These are phyloP conservation scores for Paxillus involutus DNA, from an alignment of 768 basidiomycete genomes.

Conservation along the genomic window DNA sequence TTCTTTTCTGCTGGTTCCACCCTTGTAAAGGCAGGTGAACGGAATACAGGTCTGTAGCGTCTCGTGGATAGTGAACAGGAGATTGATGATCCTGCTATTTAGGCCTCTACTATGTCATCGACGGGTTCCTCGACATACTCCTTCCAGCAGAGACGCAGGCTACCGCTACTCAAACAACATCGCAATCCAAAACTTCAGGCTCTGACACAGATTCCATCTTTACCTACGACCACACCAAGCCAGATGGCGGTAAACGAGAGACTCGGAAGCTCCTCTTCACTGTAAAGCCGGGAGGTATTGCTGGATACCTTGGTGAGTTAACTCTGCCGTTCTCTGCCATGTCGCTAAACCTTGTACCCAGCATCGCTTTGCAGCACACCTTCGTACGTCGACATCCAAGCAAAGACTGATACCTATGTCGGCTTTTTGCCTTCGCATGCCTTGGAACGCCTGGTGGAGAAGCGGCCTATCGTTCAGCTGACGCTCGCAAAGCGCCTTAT, in stretches of 20 bases:
- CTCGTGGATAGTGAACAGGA: not conserved
- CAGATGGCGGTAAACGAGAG: constrained; percentile 31
- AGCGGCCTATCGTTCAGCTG: constrained; percentile 91
- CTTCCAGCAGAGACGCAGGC: constrained; percentile 45
- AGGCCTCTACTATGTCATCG: constrained; percentile 93
- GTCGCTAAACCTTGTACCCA: constrained; percentile 26
- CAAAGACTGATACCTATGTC: constrained; percentile 98
- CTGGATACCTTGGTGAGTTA: constrained; percentile 82
- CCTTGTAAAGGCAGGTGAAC: constrained; percentile 86
- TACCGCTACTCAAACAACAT: constrained; percentile 2
- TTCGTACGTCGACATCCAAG: constrained; percentile 94
- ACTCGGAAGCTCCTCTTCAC: constrained; percentile 81
- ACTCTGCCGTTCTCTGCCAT: not conserved
- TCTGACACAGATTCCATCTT: constrained; percentile 39
- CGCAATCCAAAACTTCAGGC: constrained; percentile 18
- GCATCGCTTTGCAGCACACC: constrained; percentile 89
- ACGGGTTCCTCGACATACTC: constrained; percentile 92
- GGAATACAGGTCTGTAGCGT: constrained; percentile 66
- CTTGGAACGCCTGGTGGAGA: constrained; percentile 87
- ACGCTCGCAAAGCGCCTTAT: constrained; percentile 97
- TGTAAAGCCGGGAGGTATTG: constrained; percentile 96
- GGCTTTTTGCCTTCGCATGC: constrained; percentile 90
- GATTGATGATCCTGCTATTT: not conserved
- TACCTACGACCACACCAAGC: constrained; percentile 30
- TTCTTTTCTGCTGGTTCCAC: constrained; percentile 87